Evolutionary conservation across 495 filamentous ascomycete species (phyloP), one percentile per base, ranked within the genome.

Genomic region (Lasiosphaeriaceae sp.): DNA sequence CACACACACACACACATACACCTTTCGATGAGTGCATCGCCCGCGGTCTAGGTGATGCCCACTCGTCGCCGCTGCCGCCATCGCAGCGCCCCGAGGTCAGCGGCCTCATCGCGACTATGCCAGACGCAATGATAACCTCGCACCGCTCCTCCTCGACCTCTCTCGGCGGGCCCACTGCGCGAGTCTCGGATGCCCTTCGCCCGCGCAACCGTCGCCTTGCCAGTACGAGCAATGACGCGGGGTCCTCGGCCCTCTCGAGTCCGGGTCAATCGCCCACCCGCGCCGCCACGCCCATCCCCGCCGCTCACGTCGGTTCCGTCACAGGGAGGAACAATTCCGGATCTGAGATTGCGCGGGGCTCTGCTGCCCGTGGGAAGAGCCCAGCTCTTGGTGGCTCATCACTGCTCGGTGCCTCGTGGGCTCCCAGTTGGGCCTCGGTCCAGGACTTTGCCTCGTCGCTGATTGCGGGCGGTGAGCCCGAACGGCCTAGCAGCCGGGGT

Each of bases 371-470:
- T 48, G 59, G 63, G 23, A 71, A 68, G 46, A 75, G 67, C 26
- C 63, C 67, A 4, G 69, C 66, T 4, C 67, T 59, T 22, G 65
- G 62, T 5, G 60, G 66, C n/a, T 69, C 73, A 9, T 31, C 26
- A 5, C 59, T 80, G 14, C 60, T 78, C 6, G 72, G 70, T 29
- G 68, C 66, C 9, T 73, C 74, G 6, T 80, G 75, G 76, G 52
- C 71, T 1, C 70, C 76, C 6, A 77, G 70, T 55, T 80, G 77
- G 77, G 65, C 76, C 1, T 73, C 75, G 9, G 67, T 80, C 0
- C 68, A 73, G 41, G 74, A 70, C 24, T 68, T 79, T 22, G 73
- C 77, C 3, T 67, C 73, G 19, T 77, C 77, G 22, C 54, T 78
- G 9, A 58, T 80, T 17, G 63, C 66, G 12, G 70, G 69, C 41